phyloP scores from a whole-genome alignment of 2,329 filamentous ascomycete species.

The Penicillium sp. region DNA sequence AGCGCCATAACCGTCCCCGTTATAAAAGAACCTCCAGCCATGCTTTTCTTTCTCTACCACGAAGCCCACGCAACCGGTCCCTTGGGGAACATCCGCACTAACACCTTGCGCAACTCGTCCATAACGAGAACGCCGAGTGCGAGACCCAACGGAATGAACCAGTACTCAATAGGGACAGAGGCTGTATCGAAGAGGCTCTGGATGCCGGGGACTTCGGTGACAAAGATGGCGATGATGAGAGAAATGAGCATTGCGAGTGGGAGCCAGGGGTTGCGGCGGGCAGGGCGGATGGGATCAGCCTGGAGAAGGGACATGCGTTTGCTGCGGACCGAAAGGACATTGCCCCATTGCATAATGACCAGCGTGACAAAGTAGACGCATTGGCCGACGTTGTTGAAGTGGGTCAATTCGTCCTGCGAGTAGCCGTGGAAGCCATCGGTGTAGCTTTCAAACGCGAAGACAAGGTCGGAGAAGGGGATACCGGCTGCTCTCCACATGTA shows the following conservation, averaged over 20 bases:
- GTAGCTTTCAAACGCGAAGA: constrained; percentile 57
- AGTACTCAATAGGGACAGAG: constrained; percentile 57
- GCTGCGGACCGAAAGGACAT: constrained; percentile 57
- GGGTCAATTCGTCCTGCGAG: constrained; percentile 47
- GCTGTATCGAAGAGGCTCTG: constrained; percentile 56
- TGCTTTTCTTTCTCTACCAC: constrained; percentile 48
- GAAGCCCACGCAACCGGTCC: constrained; percentile 53
- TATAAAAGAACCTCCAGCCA: background rate
- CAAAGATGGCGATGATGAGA: constrained; percentile 57
- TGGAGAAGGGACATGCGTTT: constrained; percentile 58
- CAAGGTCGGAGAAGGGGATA: constrained; percentile 53
- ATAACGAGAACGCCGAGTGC: constrained; percentile 56
- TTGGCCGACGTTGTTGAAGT: constrained; percentile 57
- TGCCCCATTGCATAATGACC: constrained; percentile 60
- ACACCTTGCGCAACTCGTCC: constrained; percentile 58
- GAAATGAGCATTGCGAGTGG: constrained; percentile 53
- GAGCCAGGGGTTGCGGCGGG: constrained; percentile 57
- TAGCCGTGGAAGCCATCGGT: constrained; percentile 56
- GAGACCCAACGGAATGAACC: constrained; percentile 57
- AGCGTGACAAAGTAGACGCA: constrained; percentile 60
- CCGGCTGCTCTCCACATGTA: constrained; percentile 56
- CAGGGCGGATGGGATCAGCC: constrained; percentile 53
- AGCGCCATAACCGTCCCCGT: background rate
- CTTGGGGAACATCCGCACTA: constrained; percentile 53
- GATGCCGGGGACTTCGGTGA: constrained; percentile 57